Conservation (phyloP, 1,139 yeast genomes). For the Chernovozyma sophiae-reginae region DNA sequence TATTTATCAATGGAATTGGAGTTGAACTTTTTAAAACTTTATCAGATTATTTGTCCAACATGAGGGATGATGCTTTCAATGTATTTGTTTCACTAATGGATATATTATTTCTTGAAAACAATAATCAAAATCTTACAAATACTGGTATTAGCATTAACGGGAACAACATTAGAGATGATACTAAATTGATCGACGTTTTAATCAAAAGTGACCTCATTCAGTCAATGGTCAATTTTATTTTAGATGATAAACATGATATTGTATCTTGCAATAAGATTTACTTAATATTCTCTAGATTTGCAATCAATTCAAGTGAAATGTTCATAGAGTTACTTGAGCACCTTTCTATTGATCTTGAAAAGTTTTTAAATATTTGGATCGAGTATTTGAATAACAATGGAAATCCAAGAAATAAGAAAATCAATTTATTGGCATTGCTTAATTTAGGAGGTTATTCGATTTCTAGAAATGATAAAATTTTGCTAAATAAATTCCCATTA, state of each 20-base stretch:
- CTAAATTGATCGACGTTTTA: constrained; percentile 30
- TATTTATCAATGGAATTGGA: constrained; percentile 31
- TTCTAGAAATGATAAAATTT: constrained; percentile 21
- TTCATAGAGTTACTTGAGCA: constrained; percentile 37
- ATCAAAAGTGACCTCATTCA: constrained; percentile 46
- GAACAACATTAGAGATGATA: constrained; percentile 15
- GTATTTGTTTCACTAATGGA: constrained; percentile 59
- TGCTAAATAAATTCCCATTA: constrained; percentile 27
- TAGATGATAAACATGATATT: constrained; percentile 49
- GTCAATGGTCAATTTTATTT: constrained; percentile 41
- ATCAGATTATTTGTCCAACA: constrained; percentile 51
- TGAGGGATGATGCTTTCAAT: constrained; percentile 70
- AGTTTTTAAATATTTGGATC: constrained; percentile 32
- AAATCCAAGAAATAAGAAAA: constrained; percentile 64
- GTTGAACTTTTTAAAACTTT: constrained; percentile 46
- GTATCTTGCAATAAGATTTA: constrained; percentile 49
- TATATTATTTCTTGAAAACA: constrained; percentile 44
- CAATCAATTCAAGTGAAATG: constrained; percentile 43
- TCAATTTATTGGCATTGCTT: constrained; percentile 57
- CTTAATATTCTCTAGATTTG: constrained; percentile 51
- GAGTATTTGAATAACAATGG: constrained; percentile 48
- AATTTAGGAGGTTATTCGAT: constrained; percentile 31
- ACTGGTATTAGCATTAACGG: neutral
- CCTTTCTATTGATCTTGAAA: constrained; percentile 20
- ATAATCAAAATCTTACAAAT: constrained; percentile 9